Evolutionary conservation across 2,329 filamentous ascomycete genomes (phyloP), one percentile per base, ranked within the genome.

Genomic region (Fusarium sp.): DNA sequence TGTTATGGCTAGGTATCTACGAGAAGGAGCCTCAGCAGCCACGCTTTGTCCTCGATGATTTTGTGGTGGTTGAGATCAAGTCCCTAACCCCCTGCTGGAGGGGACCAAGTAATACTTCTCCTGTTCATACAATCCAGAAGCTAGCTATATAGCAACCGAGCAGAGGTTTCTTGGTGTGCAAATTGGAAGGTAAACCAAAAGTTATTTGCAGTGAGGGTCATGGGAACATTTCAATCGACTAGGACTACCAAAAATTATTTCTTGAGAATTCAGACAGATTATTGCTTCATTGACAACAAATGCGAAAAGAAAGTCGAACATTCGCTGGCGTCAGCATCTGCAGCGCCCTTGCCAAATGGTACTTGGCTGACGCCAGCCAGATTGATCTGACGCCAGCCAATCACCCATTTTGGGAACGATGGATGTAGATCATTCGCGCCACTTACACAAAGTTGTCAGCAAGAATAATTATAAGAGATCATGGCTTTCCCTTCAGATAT

Each of bases 291-390:
- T 18, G 5, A 11, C 6, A 37, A 6, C 9, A 37, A 6, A 18
- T 37, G 9, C 9, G 6, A 37, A 18, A 18, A 18, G 16, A 37
- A 18, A 37, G 31, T 34, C 31, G 16, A 34, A 18, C 9, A 34
- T 2, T 34, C 16, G 31, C 31, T 34, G 9, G 31, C 16, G 31
- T 34, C 31, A 34, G 31, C 31, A 18, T 34, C 16, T 1, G 16
- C 31, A 21, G 7, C 13, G 3, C 16, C 12, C 30, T 16, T 37
- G 31, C 21, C 26, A 23, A 12, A 51, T 19, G 18, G 30, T 37
- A 51, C 48, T 51, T 34, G 26, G 48, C 48, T 51, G 48, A 51
- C 48, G 48, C 48, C 48, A 51, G 48, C 48, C 48, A 51, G 48
- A 51, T 51, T 51, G 6, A 51, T 19, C 48, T 51, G 48, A 51